Base-by-base conservation (phyloP, 2,329 filamentous ascomycete genomes). In the Penicillium polonicum region DNA sequence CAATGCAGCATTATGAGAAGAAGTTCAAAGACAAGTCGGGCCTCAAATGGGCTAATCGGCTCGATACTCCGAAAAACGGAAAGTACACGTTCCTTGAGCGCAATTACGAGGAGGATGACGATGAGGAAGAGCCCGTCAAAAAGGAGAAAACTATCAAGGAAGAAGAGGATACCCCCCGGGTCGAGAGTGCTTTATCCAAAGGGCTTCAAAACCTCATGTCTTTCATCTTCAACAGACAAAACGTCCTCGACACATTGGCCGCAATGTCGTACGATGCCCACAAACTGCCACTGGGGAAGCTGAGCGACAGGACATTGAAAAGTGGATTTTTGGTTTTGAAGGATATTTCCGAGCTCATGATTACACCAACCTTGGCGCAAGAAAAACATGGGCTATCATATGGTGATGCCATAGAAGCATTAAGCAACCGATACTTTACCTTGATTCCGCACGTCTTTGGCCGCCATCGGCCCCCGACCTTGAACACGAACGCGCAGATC, bases 391-490 rank as follows among this genome's bases (percentile, higher is more conserved):
- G 68, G 5, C 77, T 70, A 41, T 58, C 60, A 3, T 70, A 78
- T 29, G 25, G 52, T 6, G 43, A 61, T 1, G 83, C 85, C 0
- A 80, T 82, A 1, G 85, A 89, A 64, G 70, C 83, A 0, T 77
- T 93, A 2, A 92, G 90, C 33, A 92, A 95, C 67, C 77, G 81
- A 12, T 96, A 90, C 74, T 94, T 92, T 72, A 89, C 88, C 0
- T 78, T 89, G 41, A 95, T 96, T 60, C 92, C 92, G 0, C 91
- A 96, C 68, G 83, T 79, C 33, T 93, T 94, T 72, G 90, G 91
- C 9, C 87, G 90, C 33, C 83, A 84, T 44, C 81, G 87, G 0
- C 90, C 91, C 0, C 89, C 89, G 0, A 69, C 92, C 64, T 89
- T 96, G 66, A 71, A 72, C 35, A 77, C 76, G 39, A 70, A 83